A percentile compares a stretch with the other conserved stretches of the same genome.
These are phyloP conservation scores for Moringa oleifera DNA, from an alignment of 345 rosid genomes.

Conservation along the genomic window DNA sequence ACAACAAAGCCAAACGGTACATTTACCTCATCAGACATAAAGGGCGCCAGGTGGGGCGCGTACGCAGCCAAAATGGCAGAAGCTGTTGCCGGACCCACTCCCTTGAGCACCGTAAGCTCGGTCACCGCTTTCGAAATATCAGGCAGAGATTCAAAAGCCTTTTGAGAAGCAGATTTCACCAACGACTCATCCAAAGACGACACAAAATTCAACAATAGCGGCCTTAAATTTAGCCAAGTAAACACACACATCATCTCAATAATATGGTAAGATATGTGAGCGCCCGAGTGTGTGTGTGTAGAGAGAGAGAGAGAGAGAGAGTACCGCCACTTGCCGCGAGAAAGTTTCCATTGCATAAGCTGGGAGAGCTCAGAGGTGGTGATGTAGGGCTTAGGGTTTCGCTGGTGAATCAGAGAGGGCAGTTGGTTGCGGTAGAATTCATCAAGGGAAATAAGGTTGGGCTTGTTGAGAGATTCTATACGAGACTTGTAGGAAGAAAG, in stretches of 20 bases:
- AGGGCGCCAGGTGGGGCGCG: constrained; percentile 71
- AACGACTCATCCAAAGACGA: constrained; percentile 59
- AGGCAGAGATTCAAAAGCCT: constrained; percentile 74
- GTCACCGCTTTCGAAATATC: constrained; percentile 62
- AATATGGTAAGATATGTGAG: not conserved
- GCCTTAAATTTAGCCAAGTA: constrained; percentile 35
- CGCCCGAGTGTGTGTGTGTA: no score
- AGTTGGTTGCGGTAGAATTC: constrained; percentile 60
- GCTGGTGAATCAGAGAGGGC: constrained; percentile 50
- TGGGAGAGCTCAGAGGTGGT: constrained; percentile 71
- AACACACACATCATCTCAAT: not conserved
- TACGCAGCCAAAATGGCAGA: constrained; percentile 87
- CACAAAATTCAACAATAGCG: constrained; percentile 67
- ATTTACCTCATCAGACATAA: constrained; percentile 86
- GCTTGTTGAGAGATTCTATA: constrained; percentile 58
- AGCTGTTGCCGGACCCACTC: constrained; percentile 89
- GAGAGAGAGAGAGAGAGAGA: not conserved
- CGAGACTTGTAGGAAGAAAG: constrained; percentile 50
- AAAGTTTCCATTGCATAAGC: constrained; percentile 91
- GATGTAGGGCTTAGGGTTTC: constrained; percentile 79
- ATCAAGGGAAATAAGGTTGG: constrained; percentile 64
- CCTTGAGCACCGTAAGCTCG: constrained; percentile 76
- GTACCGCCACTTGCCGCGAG: constrained; percentile 93
- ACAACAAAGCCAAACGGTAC: not conserved
- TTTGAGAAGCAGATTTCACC: constrained; percentile 65